Evolutionary conservation across 2,329 filamentous ascomycete species (phyloP).

Genomic region (Cyanodermella asteris): DNA sequence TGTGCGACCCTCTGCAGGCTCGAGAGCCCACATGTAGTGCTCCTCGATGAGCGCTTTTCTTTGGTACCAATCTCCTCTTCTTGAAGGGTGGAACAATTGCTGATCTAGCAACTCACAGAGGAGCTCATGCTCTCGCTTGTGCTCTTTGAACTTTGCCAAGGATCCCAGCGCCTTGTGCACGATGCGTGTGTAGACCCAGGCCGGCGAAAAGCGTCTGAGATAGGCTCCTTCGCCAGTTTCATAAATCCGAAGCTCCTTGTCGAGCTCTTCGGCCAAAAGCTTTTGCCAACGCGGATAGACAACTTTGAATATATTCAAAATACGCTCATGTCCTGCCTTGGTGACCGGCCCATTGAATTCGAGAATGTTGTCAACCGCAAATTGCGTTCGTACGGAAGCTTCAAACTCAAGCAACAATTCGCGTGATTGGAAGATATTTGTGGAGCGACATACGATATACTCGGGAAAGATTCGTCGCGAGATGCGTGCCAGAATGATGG

Average conservation of each 20-base stretch:
- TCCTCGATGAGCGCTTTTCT: conserved; percentile 86
- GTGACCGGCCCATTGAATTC: conserved; percentile 55
- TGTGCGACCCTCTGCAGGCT: conserved; percentile 23
- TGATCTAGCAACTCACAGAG: conserved; percentile 58
- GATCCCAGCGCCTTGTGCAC: conserved; percentile 69
- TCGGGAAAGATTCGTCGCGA: conserved; percentile 68
- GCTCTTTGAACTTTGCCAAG: conserved; percentile 60
- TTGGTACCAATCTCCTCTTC: conserved; percentile 85
- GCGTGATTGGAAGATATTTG: conserved; percentile 69
- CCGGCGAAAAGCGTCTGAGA: conserved; percentile 69
- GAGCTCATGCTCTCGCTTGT: conserved; percentile 53
- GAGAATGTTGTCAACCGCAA: conserved; percentile 56
- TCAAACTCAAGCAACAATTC: conserved; percentile 69
- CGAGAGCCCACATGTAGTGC: conserved; percentile 62
- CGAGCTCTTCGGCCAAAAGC: conserved; percentile 50
- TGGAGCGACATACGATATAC: conserved; percentile 75
- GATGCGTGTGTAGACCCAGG: conserved; percentile 82
- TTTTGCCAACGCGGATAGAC: conserved; percentile 63
- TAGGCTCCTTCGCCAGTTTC: conserved; percentile 74
- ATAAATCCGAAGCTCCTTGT: conserved; percentile 56
- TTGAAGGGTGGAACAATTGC: conserved; percentile 61
- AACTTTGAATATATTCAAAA: conserved; percentile 50
- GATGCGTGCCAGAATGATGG: conserved; percentile 82
- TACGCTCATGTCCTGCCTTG: conserved; percentile 40
- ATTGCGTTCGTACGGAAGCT: conserved; percentile 60